A percentile compares a stretch with the other conserved stretches of the same genome.
Evolutionary conservation across 2,329 filamentous ascomycete genomes (phyloP).

Genomic region (Claviceps paspali): DNA sequence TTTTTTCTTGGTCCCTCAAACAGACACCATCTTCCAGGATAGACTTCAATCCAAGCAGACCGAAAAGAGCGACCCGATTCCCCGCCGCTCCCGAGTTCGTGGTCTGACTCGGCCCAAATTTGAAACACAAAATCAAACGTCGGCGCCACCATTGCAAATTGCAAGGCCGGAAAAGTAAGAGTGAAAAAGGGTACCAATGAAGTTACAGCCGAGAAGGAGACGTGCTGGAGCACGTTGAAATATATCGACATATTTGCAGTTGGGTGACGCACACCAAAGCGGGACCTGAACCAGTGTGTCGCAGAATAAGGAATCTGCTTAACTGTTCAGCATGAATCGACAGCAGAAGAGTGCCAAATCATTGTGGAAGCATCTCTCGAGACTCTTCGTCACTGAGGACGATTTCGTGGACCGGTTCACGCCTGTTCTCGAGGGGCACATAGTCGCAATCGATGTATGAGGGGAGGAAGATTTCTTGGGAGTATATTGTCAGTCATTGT

Average conservation of each 20-base stretch:
- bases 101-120: background rate
- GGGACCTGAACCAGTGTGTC: background rate
- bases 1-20: background rate
- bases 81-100: background rate
- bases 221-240: too few relatives aligned
- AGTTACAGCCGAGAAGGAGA: background rate
- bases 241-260: too few relatives aligned
- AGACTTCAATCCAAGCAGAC: background rate
- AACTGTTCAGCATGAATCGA: constrained; percentile 2
- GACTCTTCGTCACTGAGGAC: constrained; percentile 63
- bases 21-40: background rate
- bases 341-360: constrained; percentile 7
- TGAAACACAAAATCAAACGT: background rate
- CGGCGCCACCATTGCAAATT: background rate
- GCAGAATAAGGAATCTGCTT: constrained; percentile 1
- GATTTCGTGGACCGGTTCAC: constrained; percentile 67
- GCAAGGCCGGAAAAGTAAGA: background rate
- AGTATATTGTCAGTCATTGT: constrained; percentile 4
- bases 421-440: constrained; percentile 57
- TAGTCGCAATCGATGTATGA: constrained; percentile 65
- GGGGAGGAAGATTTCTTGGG: constrained; percentile 61
- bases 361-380: constrained; percentile 51
- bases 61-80: background rate
- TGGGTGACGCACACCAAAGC: background rate
- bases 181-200: background rate